phyloP scores from a whole-genome alignment of 495 filamentous ascomycete species.

The Tuber melanosporum region DNA sequence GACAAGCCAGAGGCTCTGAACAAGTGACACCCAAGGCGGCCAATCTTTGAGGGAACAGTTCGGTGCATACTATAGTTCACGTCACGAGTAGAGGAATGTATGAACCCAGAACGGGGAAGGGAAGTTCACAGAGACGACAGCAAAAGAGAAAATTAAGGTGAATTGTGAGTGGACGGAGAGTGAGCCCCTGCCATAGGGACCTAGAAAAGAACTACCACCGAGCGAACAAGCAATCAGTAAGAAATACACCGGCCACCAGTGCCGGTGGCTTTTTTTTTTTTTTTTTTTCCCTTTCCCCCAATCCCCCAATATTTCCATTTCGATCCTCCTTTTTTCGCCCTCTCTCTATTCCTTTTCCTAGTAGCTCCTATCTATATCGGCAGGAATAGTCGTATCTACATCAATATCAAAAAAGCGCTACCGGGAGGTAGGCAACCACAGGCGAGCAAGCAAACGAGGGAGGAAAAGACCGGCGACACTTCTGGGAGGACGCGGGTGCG shows the following conservation, averaged over 20 bases:
- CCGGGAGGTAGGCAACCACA: background rate
- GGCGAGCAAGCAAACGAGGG: background rate
- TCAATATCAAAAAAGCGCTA: background rate
- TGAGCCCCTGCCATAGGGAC: background rate
- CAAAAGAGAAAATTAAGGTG: constrained; percentile 6
- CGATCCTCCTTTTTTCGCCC: background rate
- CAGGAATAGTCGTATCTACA: background rate
- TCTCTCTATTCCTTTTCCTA: background rate
- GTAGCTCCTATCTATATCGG: background rate
- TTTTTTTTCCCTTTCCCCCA: background rate
- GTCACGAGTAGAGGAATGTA: constrained; percentile 23
- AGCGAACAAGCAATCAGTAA: background rate
- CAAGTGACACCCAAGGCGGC: constrained; percentile 8
- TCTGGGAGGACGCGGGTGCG: constrained; percentile 17
- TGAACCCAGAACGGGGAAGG: background rate
- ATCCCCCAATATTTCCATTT: background rate
- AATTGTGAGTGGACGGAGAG: constrained; percentile 6
- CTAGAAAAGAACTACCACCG: background rate
- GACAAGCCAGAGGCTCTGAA: constrained; percentile 7
- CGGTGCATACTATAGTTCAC: constrained; percentile 15
- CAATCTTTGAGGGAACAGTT: constrained; percentile 5
- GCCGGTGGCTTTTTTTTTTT: background rate
- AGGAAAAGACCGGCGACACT: constrained; percentile 6
- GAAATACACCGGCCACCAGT: background rate
- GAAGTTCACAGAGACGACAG: background rate